These are phyloP conservation scores for Coemansia sp. DNA, from an alignment of 192 early-diverging fungal species.

Conservation along the genomic window DNA sequence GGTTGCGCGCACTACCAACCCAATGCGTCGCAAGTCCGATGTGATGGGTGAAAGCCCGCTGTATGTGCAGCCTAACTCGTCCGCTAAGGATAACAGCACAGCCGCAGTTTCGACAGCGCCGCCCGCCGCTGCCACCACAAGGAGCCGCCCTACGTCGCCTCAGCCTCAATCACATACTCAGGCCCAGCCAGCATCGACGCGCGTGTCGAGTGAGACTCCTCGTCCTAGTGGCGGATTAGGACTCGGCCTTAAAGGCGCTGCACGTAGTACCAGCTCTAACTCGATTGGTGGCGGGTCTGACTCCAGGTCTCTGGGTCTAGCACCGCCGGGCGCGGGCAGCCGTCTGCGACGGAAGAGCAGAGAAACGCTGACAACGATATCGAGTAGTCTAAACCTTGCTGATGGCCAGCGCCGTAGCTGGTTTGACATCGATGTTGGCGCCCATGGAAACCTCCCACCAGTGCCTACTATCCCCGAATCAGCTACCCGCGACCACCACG, in stretches of 20 bases:
- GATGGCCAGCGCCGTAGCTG: conserved; percentile 39
- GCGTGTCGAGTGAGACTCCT: conserved; percentile 11
- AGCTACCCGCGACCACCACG: conserved; percentile 15
- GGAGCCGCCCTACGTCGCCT: conserved; percentile 28
- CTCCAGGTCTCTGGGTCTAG: conserved; percentile 37
- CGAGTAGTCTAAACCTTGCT: conserved; percentile 17
- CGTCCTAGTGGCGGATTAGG: not conserved
- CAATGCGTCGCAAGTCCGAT: conserved; percentile 57
- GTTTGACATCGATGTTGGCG: conserved; percentile 37
- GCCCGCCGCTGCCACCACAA: not conserved
- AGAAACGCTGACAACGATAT: conserved; percentile 39
- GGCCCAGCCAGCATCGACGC: conserved; percentile 12
- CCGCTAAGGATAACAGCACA: conserved; percentile 15
- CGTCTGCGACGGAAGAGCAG: conserved; percentile 51
- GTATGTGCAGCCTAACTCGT: not conserved
- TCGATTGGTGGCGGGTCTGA: conserved; percentile 28
- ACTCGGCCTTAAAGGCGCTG: conserved; percentile 10
- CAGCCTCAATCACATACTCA: conserved; percentile 6
- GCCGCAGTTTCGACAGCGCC: not conserved
- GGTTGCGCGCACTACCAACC: conserved; percentile 55
- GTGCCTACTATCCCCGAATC: conserved; percentile 23
- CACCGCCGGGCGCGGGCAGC: conserved; percentile 12
- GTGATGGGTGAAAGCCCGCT: conserved; percentile 26
- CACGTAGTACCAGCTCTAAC: conserved; percentile 24
- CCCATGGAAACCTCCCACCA: conserved; percentile 23